phyloP scores from a whole-genome alignment of 2,329 filamentous ascomycete species.

The Neofusicoccum laricinum region DNA sequence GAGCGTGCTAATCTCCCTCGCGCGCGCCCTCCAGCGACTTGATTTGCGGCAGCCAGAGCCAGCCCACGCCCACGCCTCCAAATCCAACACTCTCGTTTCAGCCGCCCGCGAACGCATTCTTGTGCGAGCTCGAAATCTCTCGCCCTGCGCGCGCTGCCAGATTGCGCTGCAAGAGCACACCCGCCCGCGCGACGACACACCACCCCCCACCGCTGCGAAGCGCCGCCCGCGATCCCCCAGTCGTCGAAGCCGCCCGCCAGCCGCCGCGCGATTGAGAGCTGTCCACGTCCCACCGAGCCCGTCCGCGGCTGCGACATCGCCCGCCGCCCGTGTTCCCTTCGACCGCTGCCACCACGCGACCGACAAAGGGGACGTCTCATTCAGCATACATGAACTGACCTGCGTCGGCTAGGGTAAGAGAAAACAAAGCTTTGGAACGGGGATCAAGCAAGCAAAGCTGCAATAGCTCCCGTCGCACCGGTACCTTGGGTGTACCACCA shows the following conservation, averaged over 20 bases:
- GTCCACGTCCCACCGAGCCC: neutral
- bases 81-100: conserved; percentile 14
- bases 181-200: conserved; percentile 4
- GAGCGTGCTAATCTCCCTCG: conserved; percentile 14
- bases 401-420: conserved; percentile 4
- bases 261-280: conserved; percentile 3
- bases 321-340: neutral
- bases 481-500: conserved; percentile 16
- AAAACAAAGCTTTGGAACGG: conserved; percentile 16
- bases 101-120: conserved; percentile 14
- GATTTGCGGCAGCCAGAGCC: conserved; percentile 12
- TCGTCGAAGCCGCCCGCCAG: neutral
- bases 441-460: conserved; percentile 10
- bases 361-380: conserved; percentile 5
- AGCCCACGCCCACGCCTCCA: conserved; percentile 7
- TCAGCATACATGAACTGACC: conserved; percentile 14
- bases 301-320: neutral
- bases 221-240: neutral
- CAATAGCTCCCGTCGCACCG: conserved; percentile 15
- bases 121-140: conserved; percentile 10
- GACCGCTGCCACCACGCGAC: neutral
- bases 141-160: conserved; percentile 8
- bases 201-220: neutral
- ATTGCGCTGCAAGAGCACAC: neutral
- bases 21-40: conserved; percentile 15